Conservation (phyloP, 164 flowering plant genomes). For the grape (Vitis vinifera) region ASM3070453v1 NC_081808.1:16894001-16894500, state of each 20-base stretch:
- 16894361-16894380: constrained; percentile 1
- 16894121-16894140: constrained; percentile 33
- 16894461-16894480: neutral
- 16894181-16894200: constrained; percentile 38
- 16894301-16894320: neutral
- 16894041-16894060: constrained; percentile 46
- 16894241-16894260: constrained; percentile 32
- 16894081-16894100: constrained; percentile 49
- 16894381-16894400: constrained; percentile 25
- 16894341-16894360: constrained; percentile 1
- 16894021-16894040: constrained; percentile 48
- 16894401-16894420: constrained; percentile 14
- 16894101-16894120: constrained; percentile 35
- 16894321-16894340: neutral
- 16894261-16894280: constrained; percentile 17
- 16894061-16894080: constrained; percentile 39
- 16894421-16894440: neutral
- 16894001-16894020: constrained; percentile 34
- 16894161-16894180: constrained; percentile 39
- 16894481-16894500: constrained; percentile 12
- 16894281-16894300: neutral
- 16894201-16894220: constrained; percentile 40
- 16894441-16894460: neutral
- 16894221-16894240: constrained; percentile 32
- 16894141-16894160: constrained; percentile 37